Conservation (phyloP, 2,329 filamentous ascomycete genomes). For the Hypoxylon rubiginosum region DNA sequence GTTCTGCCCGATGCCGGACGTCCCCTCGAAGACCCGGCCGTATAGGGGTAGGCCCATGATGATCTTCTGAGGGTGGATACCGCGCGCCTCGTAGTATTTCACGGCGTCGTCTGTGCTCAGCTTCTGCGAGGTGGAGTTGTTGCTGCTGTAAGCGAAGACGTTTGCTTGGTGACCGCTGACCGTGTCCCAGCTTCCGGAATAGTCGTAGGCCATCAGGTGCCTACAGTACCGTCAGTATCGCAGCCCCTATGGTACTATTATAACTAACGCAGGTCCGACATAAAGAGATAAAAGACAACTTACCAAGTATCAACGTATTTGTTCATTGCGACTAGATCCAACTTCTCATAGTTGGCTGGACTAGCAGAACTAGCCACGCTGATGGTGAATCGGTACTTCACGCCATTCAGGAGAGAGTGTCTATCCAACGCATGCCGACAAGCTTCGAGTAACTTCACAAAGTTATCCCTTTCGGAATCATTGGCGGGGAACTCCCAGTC, state of each 20-base stretch:
- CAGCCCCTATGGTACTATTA: background rate
- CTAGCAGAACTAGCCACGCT: slow-evolving; percentile 66
- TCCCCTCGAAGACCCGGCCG: slow-evolving; percentile 79
- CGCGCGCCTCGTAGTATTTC: slow-evolving; percentile 69
- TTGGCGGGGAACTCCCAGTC: slow-evolving; percentile 68
- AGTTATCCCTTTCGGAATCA: slow-evolving; percentile 56
- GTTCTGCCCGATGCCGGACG: slow-evolving; percentile 73
- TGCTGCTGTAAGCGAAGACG: slow-evolving; percentile 64
- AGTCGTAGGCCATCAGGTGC: slow-evolving; percentile 77
- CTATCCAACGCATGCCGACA: slow-evolving; percentile 56
- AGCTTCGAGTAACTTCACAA: slow-evolving; percentile 59
- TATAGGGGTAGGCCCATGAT: slow-evolving; percentile 84
- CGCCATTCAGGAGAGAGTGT: slow-evolving; percentile 47
- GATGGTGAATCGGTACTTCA: slow-evolving; percentile 62
- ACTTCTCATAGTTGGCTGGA: slow-evolving; percentile 61
- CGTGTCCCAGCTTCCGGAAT: slow-evolving; percentile 75
- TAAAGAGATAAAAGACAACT: slow-evolving; percentile 3
- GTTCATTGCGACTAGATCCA: slow-evolving; percentile 69
- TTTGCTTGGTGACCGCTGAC: slow-evolving; percentile 78
- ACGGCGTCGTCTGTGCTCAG: slow-evolving; percentile 78
- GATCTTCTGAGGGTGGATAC: slow-evolving; percentile 74
- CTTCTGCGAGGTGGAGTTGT: slow-evolving; percentile 71
- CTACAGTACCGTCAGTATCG: slow-evolving; percentile 26
- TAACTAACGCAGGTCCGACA: background rate
- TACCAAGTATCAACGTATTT: slow-evolving; percentile 69